Percentiles rank a stretch among this genome's conserved stretches.
Conservation (phyloP, 2,329 filamentous ascomycete species). For the Botrytis squamosa region DNA sequence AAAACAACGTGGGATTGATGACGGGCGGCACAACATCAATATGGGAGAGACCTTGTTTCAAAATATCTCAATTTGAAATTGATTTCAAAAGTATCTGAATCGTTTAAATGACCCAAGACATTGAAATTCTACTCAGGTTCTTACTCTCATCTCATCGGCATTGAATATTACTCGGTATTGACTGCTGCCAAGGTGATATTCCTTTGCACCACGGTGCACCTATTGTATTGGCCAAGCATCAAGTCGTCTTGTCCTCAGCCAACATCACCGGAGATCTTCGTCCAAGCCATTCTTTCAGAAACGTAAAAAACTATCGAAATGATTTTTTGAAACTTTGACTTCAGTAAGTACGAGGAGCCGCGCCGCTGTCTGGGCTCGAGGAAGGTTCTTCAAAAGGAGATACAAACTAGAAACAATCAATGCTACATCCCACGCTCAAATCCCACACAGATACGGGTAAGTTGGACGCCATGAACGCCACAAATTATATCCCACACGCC, state of each 20-base stretch:
- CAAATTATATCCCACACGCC: background rate
- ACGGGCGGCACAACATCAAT: background rate
- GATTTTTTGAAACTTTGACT: background rate
- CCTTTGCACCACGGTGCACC: background rate
- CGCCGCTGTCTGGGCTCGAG: constrained; percentile 5
- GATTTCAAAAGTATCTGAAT: constrained; percentile 2
- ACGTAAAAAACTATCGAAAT: constrained; percentile 8
- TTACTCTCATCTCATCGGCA: background rate
- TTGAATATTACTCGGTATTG: constrained; percentile 10
- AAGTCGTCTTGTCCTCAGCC: background rate
- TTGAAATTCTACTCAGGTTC: background rate
- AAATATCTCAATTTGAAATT: background rate
- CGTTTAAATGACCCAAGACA: constrained; percentile 7
- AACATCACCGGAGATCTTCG: constrained; percentile 1
- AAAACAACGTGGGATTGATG: constrained; percentile 8
- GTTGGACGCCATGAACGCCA: constrained; percentile 9
- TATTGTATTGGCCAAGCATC: constrained; percentile 12
- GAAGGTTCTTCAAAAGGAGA: background rate
- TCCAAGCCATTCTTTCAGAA: background rate
- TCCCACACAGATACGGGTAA: background rate
- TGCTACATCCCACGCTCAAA: constrained; percentile 1
- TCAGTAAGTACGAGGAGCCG: background rate
- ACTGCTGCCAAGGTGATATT: constrained; percentile 4
- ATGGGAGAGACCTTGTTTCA: constrained; percentile 6
- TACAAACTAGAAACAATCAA: background rate